Conservation (phyloP, 2,329 filamentous ascomycete species). For the Trichoderma brevicompactum region DNA sequence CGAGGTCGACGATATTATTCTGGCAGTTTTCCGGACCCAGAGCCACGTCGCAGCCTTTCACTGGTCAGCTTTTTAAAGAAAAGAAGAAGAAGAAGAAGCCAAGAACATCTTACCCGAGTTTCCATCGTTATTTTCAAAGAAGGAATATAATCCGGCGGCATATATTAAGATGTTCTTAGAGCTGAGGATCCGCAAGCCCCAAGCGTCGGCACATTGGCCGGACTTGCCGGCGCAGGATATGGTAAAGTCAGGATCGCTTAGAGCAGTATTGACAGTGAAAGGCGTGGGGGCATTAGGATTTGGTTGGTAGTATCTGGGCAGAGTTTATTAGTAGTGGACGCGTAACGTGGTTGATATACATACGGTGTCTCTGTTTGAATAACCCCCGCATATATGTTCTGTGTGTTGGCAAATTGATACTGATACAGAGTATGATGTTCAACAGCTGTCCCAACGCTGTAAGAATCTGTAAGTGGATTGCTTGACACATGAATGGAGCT, state of each 20-base stretch:
- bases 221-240: slow-evolving; percentile 1
- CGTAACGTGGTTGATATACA: background rate
- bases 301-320: slow-evolving; percentile 37
- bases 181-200: slow-evolving; percentile 16
- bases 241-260: slow-evolving; percentile 11
- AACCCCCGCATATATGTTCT: slow-evolving; percentile 59
- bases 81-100: background rate
- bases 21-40: slow-evolving; percentile 9
- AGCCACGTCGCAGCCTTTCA: slow-evolving; percentile 2
- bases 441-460: slow-evolving; percentile 35
- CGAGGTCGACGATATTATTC: slow-evolving; percentile 17
- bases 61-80: background rate
- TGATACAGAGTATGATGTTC: slow-evolving; percentile 58
- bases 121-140: slow-evolving; percentile 10
- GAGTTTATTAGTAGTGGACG: slow-evolving; percentile 42
- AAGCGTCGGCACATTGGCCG: slow-evolving; percentile 10
- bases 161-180: slow-evolving; percentile 11
- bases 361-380: slow-evolving; percentile 63
- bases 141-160: slow-evolving; percentile 20
- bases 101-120: background rate
- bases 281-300: slow-evolving; percentile 33
- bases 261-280: slow-evolving; percentile 29
- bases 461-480: background rate
- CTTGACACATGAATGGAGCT: background rate
- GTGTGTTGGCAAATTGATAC: slow-evolving; percentile 51